Percentiles rank a stretch among this genome's conserved stretches.
Evolutionary conservation across 345 rosid species (phyloP).

Genomic region (Barbarea vulgaris): DNA sequence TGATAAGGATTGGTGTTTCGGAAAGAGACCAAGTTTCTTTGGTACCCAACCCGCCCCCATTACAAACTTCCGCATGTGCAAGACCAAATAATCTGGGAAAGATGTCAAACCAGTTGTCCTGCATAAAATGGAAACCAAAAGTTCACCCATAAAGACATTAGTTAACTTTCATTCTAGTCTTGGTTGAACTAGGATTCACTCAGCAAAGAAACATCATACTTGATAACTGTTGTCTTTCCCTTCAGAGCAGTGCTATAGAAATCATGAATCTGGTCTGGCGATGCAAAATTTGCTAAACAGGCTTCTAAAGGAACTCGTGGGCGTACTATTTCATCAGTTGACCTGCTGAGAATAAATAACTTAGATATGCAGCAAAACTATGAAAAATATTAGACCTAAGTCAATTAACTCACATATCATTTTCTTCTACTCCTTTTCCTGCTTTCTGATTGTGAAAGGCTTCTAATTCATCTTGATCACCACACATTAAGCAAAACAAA

Average conservation of each 20-base stretch:
- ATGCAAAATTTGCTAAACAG: constrained; percentile 81
- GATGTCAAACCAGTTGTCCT: constrained; percentile 94
- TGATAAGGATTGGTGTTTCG: neutral
- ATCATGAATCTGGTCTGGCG: constrained; percentile 78
- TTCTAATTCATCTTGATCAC: constrained; percentile 70
- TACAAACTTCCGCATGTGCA: constrained; percentile 97
- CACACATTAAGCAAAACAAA: constrained; percentile 33
- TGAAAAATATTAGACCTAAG: constrained; percentile 25
- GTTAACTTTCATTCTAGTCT: constrained; percentile 3
- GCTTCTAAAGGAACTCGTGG: constrained; percentile 97
- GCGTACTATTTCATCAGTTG: constrained; percentile 77
- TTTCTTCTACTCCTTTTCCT: constrained; percentile 67
- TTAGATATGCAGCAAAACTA: constrained; percentile 31
- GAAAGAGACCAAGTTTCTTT: constrained; percentile 82
- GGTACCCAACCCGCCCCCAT: constrained; percentile 99
- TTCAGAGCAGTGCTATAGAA: constrained; percentile 92
- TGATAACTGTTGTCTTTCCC: constrained; percentile 82
- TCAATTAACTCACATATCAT: constrained; percentile 66
- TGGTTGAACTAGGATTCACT: neutral
- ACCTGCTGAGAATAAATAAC: constrained; percentile 51
- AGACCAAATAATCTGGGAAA: constrained; percentile 92
- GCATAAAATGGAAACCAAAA: constrained; percentile 39
- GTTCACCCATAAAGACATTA: constrained; percentile 14
- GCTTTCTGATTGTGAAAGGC: constrained; percentile 69
- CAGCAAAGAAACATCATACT: constrained; percentile 53